Conservation (phyloP, 768 basidiomycete species). For the Tephrocybe sp. region DNA sequence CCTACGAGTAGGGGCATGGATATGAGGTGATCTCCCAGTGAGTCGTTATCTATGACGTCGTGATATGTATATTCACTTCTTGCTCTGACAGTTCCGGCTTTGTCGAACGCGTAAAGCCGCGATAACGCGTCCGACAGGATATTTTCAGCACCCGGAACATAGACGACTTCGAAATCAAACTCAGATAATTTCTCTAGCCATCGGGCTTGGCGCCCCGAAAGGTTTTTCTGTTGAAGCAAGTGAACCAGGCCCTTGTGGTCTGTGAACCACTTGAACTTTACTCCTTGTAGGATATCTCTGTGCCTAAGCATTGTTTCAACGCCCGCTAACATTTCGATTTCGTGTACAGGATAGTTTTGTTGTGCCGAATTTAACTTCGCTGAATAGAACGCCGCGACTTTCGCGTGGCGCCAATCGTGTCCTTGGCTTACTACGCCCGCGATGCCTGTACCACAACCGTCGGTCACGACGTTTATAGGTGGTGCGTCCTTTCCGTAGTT, state of each 20-base stretch:
- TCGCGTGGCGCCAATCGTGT: background rate
- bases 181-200: conserved; percentile 13
- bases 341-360: conserved; percentile 4
- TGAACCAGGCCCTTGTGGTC: background rate
- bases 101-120: conserved; percentile 15
- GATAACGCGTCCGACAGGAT: conserved; percentile 32
- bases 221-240: background rate
- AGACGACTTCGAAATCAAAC: conserved; percentile 16
- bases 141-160: conserved; percentile 16
- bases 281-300: conserved; percentile 7
- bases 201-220: conserved; percentile 6
- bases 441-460: background rate
- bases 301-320: conserved; percentile 6
- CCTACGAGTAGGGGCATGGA: conserved; percentile 15
- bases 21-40: background rate
- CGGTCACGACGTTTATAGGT: background rate
- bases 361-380: conserved; percentile 5
- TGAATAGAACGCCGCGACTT: conserved; percentile 1
- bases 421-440: background rate
- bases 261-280: background rate
- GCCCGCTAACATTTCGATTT: conserved; percentile 3
- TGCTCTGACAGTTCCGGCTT: conserved; percentile 12
- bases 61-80: conserved; percentile 14
- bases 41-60: conserved; percentile 9
- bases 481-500: background rate